Evolutionary conservation across 2,329 filamentous ascomycete species (phyloP).

Genomic region (Hypoxylon sp.): DNA sequence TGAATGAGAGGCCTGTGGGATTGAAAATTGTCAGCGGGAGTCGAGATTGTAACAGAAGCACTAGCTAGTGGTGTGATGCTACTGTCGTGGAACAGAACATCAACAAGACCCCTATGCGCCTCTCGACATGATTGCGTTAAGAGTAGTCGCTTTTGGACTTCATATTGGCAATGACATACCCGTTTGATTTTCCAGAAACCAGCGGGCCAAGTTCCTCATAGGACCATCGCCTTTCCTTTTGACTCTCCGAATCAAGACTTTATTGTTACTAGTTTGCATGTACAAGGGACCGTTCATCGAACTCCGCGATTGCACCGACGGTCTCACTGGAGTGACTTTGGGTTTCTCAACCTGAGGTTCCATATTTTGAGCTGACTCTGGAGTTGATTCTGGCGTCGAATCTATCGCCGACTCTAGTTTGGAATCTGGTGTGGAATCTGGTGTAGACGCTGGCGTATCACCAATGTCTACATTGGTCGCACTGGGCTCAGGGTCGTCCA

Average conservation of each 20-base stretch:
- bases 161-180: slow-evolving; percentile 65
- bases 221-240: slow-evolving; percentile 73
- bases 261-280: slow-evolving; percentile 66
- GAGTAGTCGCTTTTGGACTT: background rate
- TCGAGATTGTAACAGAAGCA: slow-evolving; percentile 10
- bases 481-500: slow-evolving; percentile 38
- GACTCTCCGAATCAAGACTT: slow-evolving; percentile 67
- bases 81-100: slow-evolving; percentile 38
- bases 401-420: background rate
- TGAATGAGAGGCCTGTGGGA: slow-evolving; percentile 80
- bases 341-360: slow-evolving; percentile 30
- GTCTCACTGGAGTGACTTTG: slow-evolving; percentile 48
- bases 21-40: slow-evolving; percentile 33
- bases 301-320: slow-evolving; percentile 47
- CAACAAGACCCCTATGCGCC: slow-evolving; percentile 6
- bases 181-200: slow-evolving; percentile 84
- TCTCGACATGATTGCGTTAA: background rate
- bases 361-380: slow-evolving; percentile 16
- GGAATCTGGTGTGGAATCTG: slow-evolving; percentile 22
- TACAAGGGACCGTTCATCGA: slow-evolving; percentile 70
- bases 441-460: slow-evolving; percentile 30
- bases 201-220: slow-evolving; percentile 71
- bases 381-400: slow-evolving; percentile 28
- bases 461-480: slow-evolving; percentile 35
- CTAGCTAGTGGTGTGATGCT: slow-evolving; percentile 5